Evolutionary conservation across 179 eudicot species (phyloP).

Genomic region (Kewa caespitosa): DNA sequence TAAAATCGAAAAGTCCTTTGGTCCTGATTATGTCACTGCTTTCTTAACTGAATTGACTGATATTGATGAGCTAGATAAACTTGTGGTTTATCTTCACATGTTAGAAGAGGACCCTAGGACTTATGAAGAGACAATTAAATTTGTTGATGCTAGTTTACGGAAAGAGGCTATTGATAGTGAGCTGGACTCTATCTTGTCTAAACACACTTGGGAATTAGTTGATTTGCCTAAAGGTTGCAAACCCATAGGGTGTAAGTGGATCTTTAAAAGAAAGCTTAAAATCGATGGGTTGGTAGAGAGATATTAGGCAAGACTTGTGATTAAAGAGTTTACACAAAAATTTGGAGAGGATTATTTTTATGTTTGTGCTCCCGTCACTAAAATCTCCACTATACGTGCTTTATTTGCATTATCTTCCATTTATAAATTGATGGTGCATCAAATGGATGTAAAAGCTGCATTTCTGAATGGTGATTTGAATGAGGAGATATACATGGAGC

Average conservation of each 20-base stretch:
- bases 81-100: no score
- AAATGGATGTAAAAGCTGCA: background rate
- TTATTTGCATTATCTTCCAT: background rate
- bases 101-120: no score
- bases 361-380: no score
- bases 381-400: no score
- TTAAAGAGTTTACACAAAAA: background rate
- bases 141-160: no score
- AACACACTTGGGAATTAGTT: background rate
- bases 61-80: no score
- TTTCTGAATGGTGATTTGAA: background rate
- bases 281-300: no score
- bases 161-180: no score
- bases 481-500: background rate
- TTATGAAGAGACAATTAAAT: background rate
- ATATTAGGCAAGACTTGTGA: background rate
- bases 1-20: background rate
- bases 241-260: constrained; percentile 1
- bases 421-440: background rate
- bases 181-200: background rate
- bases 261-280: constrained; percentile 9
- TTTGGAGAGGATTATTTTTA: no score
- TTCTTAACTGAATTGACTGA: background rate
- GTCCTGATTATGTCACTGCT: background rate
- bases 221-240: constrained; percentile 2